A percentile compares a stretch with the other conserved stretches of the same genome.
Conservation (phyloP, 768 basidiomycete species). For the Russula dissimulans region DNA sequence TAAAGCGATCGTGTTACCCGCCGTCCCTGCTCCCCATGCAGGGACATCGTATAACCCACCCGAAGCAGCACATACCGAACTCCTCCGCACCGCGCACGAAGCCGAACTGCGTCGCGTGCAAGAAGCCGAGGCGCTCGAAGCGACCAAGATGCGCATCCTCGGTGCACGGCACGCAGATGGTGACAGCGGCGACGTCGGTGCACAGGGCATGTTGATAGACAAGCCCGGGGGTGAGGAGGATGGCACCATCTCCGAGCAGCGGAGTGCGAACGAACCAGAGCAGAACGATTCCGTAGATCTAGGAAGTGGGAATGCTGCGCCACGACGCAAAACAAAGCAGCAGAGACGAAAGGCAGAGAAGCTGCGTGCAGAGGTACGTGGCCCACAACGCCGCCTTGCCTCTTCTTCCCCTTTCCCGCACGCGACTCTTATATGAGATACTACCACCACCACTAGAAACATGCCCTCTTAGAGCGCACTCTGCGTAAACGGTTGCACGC, state of each 20-base stretch:
- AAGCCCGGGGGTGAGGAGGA: slow-evolving; percentile 32
- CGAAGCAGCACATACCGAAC: slow-evolving; percentile 57
- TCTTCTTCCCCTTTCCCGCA: no score
- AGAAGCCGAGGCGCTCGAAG: slow-evolving; percentile 44
- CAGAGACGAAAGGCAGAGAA: slow-evolving; percentile 63
- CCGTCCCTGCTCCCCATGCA: slow-evolving; percentile 62
- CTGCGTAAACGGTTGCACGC: slow-evolving; percentile 52
- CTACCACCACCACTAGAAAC: slow-evolving; percentile 43
- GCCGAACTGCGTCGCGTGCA: slow-evolving; percentile 50
- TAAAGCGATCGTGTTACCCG: slow-evolving; percentile 49
- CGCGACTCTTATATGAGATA: background rate
- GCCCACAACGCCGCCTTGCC: background rate
- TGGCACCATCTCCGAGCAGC: slow-evolving; percentile 17
- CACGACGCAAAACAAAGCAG: slow-evolving; percentile 48
- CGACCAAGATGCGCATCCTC: slow-evolving; percentile 47
- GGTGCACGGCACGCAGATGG: slow-evolving; percentile 31
- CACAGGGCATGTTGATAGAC: slow-evolving; percentile 61
- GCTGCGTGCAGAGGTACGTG: slow-evolving; percentile 51
- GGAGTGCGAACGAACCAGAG: background rate
- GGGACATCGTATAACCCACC: slow-evolving; percentile 90
- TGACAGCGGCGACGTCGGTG: slow-evolving; percentile 28
- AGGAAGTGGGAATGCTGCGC: slow-evolving; percentile 25
- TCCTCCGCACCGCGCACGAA: slow-evolving; percentile 58
- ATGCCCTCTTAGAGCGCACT: slow-evolving; percentile 47
- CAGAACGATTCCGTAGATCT: slow-evolving; percentile 11